Base-by-base conservation (phyloP, 23 red algal species). In the Gracilaria caudata region DNA sequence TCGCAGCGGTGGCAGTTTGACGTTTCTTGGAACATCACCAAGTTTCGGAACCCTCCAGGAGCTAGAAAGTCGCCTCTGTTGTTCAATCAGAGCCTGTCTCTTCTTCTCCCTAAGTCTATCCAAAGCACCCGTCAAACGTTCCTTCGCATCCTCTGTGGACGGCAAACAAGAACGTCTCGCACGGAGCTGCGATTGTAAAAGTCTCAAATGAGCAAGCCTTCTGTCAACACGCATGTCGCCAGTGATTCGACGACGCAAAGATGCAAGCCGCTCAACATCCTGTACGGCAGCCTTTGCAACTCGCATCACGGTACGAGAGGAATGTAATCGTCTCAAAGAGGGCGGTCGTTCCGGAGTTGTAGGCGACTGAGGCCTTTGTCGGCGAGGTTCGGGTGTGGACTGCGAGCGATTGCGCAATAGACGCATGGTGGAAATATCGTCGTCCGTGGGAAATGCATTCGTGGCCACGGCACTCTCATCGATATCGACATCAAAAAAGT, bases 401-500 rank as follows among this genome's bases (percentile, higher is more conserved):
- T 75, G 70, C 0, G 70, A 75, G 16, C 70, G 70, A 29, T 43
- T 29, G 0, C 70, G 19, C 4, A 75, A 24, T 16, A 63, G 16
- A 12, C 51, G 77, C 56, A 80, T 36, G 77, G 38, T 60, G 39
- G 77, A 80, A 19, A 80, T 60, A 25, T 80, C 77, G 12, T 80
- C 46, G 36, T 80, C 77, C 0, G 77, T 60, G 0, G 77, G 77
- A 34, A 57, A 63, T 3, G 44, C 25, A 30, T 57, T 41, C 2
- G 11, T 3, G 13, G 44, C 29, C 3, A 80, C 51, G 4, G 24
- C 77, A 58, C 51, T 43, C 4, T 80, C 77, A 43, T 63, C 56
- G 39, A 80, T 51, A 80, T 80, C 77, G 51, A 13, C 51, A 24
- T 80, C 77, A 35, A 80, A 80, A 57, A 80, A 80, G 29, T 80